phyloP scores from a whole-genome alignment of 129 eudicot genomes.

The Oenanthe sinensis region DNA sequence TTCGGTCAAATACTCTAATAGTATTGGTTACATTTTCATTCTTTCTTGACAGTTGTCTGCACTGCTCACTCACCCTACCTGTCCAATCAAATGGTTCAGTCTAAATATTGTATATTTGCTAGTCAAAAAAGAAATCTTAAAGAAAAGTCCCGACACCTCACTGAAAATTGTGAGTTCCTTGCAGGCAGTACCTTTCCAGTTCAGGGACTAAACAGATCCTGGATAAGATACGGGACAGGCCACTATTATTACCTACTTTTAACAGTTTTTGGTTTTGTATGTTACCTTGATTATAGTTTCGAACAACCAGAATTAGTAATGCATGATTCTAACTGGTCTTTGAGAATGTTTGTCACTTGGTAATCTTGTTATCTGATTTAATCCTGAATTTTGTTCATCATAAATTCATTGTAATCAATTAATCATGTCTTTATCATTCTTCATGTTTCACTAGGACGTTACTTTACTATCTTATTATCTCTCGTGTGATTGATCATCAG shows the following conservation, averaged over 20 bases:
- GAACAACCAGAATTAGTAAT: neutral
- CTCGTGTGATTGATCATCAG: conserved; percentile 25
- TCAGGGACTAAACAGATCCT: neutral
- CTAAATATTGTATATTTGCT: neutral
- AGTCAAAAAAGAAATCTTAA: neutral
- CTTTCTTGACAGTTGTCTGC: neutral
- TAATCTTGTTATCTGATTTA: neutral
- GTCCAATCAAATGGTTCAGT: neutral
- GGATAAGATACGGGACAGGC: neutral
- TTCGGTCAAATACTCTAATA: neutral
- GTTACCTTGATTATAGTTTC: neutral
- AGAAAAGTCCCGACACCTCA: neutral
- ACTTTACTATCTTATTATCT: neutral
- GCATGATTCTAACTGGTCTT: neutral
- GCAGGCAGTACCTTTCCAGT: neutral
- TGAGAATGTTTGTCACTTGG: neutral
- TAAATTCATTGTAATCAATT: neutral
- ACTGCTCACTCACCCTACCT: neutral
- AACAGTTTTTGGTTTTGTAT: neutral
- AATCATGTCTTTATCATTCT: neutral
- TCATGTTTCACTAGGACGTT: neutral
- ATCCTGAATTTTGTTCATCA: neutral
- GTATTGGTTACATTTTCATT: neutral
- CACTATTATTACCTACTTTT: neutral
- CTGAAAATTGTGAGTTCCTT: neutral